These are phyloP conservation scores for Spencermartinsiella europaea DNA, from an alignment of 805 yeast species.

Conservation along the genomic window DNA sequence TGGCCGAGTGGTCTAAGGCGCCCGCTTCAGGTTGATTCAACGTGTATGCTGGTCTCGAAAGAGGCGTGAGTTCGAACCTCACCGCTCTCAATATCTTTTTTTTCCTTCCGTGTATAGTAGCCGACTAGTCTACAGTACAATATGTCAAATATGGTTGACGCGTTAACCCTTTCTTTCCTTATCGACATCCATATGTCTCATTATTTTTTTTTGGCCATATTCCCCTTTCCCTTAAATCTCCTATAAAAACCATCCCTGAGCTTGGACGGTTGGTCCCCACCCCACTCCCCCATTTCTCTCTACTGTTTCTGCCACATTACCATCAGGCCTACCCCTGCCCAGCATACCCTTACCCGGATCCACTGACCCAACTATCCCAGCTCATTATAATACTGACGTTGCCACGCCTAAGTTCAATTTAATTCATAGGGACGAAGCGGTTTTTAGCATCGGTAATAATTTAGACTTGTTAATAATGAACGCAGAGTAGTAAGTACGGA, in stretches of 20 bases:
- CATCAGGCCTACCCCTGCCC: too few relatives aligned
- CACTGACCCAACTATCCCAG: neutral
- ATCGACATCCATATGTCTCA: too few relatives aligned
- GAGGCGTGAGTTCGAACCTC: slow-evolving; percentile 25
- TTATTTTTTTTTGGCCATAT: too few relatives aligned
- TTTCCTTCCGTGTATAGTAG: too few relatives aligned
- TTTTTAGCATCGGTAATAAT: neutral
- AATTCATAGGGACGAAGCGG: neutral
- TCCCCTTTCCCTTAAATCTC: too few relatives aligned
- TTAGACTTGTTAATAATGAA: neutral
- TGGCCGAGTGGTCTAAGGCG: slow-evolving; percentile 10
- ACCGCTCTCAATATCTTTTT: slow-evolving; percentile 19
- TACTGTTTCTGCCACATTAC: too few relatives aligned
- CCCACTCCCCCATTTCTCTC: too few relatives aligned
- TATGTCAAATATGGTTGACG: too few relatives aligned
- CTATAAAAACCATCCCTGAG: too few relatives aligned
- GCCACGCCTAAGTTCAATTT: neutral
- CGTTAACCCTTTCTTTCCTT: too few relatives aligned
- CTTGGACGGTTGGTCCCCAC: too few relatives aligned
- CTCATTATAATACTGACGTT: neutral
- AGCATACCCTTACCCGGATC: neutral
- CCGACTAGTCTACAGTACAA: too few relatives aligned
- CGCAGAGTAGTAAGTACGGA: neutral
- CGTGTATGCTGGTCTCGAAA: slow-evolving; percentile 16
- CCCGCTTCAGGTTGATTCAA: slow-evolving; percentile 7